Evolutionary conservation across 805 yeast genomes (phyloP).

Genomic region (Hagleromyces aurorensis): DNA sequence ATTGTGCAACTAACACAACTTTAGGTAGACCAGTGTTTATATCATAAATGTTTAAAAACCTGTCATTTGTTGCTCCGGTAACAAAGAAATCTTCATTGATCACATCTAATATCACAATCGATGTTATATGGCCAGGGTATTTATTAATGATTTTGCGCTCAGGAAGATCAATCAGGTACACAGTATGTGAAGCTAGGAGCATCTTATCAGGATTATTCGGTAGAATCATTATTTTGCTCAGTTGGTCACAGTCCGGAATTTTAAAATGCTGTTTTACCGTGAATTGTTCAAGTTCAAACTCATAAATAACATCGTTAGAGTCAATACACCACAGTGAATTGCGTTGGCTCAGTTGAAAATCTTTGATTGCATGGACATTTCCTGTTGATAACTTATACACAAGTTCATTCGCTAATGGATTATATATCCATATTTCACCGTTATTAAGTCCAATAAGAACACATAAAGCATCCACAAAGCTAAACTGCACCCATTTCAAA

Average conservation of each 20-base stretch:
- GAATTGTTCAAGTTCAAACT: constrained; percentile 51
- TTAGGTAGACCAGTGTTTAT: constrained; percentile 31
- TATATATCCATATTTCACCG: constrained; percentile 58
- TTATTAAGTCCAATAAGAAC: constrained; percentile 57
- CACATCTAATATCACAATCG: constrained; percentile 43
- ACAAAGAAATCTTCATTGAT: constrained; percentile 39
- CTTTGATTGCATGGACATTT: constrained; percentile 40
- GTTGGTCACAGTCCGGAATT: constrained; percentile 26
- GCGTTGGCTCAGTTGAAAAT: constrained; percentile 32
- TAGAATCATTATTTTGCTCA: constrained; percentile 25
- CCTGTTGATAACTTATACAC: constrained; percentile 44
- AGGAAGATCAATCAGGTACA: constrained; percentile 43
- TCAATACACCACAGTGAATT: constrained; percentile 54
- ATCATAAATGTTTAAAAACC: constrained; percentile 66
- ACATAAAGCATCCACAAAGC: constrained; percentile 35
- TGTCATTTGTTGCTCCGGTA: constrained; percentile 70
- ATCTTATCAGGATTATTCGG: constrained; percentile 33
- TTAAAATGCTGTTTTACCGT: constrained; percentile 37
- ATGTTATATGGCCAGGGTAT: constrained; percentile 72
- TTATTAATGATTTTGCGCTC: constrained; percentile 37
- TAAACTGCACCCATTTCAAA: constrained; percentile 21
- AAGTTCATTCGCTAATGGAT: constrained; percentile 56
- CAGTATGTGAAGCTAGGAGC: constrained; percentile 59
- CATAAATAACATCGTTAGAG: constrained; percentile 45
- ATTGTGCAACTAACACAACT: constrained; percentile 62